These are phyloP conservation scores for Bolboschoenus planiculmis DNA, from an alignment of 176 grass and related monocot genomes.

Conservation along the genomic window DNA sequence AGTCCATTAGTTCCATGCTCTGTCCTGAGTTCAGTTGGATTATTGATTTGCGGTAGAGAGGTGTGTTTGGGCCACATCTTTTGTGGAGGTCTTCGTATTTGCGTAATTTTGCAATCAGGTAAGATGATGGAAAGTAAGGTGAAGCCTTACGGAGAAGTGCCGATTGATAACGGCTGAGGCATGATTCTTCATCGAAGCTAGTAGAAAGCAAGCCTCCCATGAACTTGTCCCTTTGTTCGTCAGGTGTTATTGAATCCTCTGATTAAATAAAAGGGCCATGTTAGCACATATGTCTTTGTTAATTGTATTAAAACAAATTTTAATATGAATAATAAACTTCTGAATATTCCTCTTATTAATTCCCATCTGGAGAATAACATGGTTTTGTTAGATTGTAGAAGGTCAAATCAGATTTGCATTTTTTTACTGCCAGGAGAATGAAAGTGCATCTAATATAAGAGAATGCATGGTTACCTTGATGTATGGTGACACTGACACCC, in stretches of 20 bases:
- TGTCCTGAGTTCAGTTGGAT: constrained; percentile 23
- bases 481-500: constrained; percentile 17
- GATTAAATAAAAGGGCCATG: background rate
- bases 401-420: background rate
- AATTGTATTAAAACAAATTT: background rate
- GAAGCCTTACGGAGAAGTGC: constrained; percentile 27
- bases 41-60: constrained; percentile 42
- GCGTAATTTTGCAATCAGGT: constrained; percentile 43
- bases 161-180: constrained; percentile 39
- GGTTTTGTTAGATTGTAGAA: background rate
- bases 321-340: background rate
- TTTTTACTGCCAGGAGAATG: background rate
- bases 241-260: background rate
- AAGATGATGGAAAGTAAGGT: constrained; percentile 42
- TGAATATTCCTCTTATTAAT: no score
- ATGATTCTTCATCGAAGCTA: constrained; percentile 26
- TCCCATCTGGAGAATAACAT: background rate
- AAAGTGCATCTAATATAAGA: background rate
- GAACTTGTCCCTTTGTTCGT: constrained; percentile 31
- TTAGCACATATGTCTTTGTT: background rate
- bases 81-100: constrained; percentile 64
- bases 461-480: constrained; percentile 11
- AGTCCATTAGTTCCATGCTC: constrained; percentile 47
- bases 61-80: constrained; percentile 41
- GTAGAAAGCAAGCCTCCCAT: constrained; percentile 49